phyloP scores from a whole-genome alignment of 2,329 filamentous ascomycete genomes.

The Penicillium sp. region DNA sequence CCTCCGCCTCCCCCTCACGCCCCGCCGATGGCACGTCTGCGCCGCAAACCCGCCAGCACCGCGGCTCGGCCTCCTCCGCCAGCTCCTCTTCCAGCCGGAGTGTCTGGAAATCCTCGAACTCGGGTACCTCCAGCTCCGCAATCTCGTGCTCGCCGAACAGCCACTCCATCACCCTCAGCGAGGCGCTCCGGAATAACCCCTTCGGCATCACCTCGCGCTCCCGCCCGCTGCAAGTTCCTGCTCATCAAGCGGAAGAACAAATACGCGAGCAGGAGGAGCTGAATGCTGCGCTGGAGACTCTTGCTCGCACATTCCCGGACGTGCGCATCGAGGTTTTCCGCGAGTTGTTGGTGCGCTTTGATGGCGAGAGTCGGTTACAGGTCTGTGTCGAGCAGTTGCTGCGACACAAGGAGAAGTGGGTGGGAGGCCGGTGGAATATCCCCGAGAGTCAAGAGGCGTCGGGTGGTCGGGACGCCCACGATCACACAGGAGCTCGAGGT shows the following conservation, averaged over 20 bases:
- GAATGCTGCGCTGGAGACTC: conserved; percentile 44
- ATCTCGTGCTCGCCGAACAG: conserved; percentile 21
- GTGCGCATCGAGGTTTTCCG: conserved; percentile 51
- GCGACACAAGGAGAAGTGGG: conserved; percentile 50
- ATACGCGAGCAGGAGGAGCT: conserved; percentile 41
- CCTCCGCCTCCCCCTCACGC: conserved; percentile 31
- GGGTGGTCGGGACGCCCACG: conserved; percentile 7
- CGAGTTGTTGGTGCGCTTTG: conserved; percentile 49
- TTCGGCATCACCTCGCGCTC: conserved; percentile 39
- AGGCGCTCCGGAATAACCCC: conserved; percentile 49
- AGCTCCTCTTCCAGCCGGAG: conserved; percentile 18
- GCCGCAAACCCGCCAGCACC: conserved; percentile 17
- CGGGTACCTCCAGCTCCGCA: conserved; percentile 4
- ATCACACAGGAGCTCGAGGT: neutral
- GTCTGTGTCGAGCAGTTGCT: conserved; percentile 51
- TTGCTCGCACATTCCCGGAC: conserved; percentile 49
- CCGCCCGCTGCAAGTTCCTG: conserved; percentile 23
- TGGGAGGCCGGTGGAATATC: conserved; percentile 49
- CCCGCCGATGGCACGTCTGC: conserved; percentile 25
- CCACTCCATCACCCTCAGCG: conserved; percentile 41
- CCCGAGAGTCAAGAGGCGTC: conserved; percentile 24
- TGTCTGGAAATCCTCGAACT: conserved; percentile 13
- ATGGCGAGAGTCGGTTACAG: conserved; percentile 48
- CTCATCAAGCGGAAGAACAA: conserved; percentile 31
- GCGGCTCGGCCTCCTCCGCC: conserved; percentile 15